Base-by-base conservation (phyloP, 2,329 filamentous ascomycete species). In the Cladophialophora exuberans region DNA sequence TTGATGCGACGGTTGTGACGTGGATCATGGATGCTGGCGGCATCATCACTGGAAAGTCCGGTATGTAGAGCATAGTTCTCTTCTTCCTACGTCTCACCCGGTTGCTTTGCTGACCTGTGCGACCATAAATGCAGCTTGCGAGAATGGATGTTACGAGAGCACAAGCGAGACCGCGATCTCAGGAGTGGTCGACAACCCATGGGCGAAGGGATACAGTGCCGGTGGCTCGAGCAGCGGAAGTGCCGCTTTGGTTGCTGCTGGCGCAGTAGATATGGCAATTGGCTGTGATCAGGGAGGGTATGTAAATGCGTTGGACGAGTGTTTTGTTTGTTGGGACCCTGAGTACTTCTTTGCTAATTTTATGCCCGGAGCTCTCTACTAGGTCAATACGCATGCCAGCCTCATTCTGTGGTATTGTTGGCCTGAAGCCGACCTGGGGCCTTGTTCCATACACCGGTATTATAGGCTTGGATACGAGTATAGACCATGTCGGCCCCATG, bases 391-490 rank as follows among this genome's bases (percentile, higher is more conserved):
- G 69, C 25, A 64, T 70, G 13, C 69, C 69, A 2, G 65, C 80
- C 70, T 53, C 80, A 70, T 52, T 82, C 69, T 67, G 70, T 65
- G 28, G 79, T 78, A 65, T 78, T 73, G 3, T 68, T 76, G 75
- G 75, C 1, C 66, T 79, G 46, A 81, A 80, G 59, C 77, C 79
- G 0, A 80, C 77, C 0, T 75, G 76, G 39, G 73, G 76, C 0
- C 65, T 81, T 0, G 70, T 82, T 0, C 78, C 79, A 0, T 81
- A 74, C 48, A 80, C 76, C 0, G 78, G 76, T 0, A 71, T 76
- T 42, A 72, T 71, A 0, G 73, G 70, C 22, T 73, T 76, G 1
- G 73, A 79, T 39, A 70, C 77, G 0, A 72, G 75, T 1, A 76
- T 80, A 26, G 80, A 82, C 56, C 77, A 81, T 59, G 69, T 66